Conservation (phyloP, 495 filamentous ascomycete genomes). For the Penicillium coffeae region DNA sequence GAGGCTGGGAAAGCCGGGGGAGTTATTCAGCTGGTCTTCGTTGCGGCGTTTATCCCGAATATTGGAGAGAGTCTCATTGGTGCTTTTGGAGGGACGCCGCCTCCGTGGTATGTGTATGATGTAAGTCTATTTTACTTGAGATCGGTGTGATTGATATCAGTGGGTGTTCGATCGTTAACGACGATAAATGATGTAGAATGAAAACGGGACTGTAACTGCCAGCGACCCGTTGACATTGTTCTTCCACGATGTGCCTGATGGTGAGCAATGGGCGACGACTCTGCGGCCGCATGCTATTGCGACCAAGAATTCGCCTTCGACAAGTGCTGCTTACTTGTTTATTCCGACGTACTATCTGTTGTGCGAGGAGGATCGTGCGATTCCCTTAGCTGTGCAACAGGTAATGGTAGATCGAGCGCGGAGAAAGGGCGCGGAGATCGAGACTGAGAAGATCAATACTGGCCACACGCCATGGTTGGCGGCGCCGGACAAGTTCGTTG, state of each 20-base stretch:
- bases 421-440: constrained; percentile 24
- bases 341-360: constrained; percentile 31
- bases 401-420: constrained; percentile 34
- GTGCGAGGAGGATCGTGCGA: constrained; percentile 35
- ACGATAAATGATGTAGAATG: constrained; percentile 10
- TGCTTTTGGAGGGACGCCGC: constrained; percentile 29
- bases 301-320: constrained; percentile 31
- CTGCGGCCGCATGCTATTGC: constrained; percentile 32
- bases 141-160: too few species aligned
- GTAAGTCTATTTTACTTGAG: constrained; percentile 24
- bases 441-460: constrained; percentile 28
- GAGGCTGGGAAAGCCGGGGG: constrained; percentile 35
- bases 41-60: constrained; percentile 38
- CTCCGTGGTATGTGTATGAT: constrained; percentile 35
- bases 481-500: not conserved
- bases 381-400: constrained; percentile 36
- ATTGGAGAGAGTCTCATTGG: constrained; percentile 35
- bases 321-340: constrained; percentile 24
- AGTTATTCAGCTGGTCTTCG: constrained; percentile 41
- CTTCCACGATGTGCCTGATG: constrained; percentile 39
- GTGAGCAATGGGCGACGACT: constrained; percentile 25
- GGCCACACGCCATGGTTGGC: constrained; percentile 35
- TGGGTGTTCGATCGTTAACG: too few species aligned
- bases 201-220: constrained; percentile 25
- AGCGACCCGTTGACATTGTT: constrained; percentile 27